phyloP scores from a whole-genome alignment of 306 rosid genomes.

The Prosopis cineraria region DNA sequence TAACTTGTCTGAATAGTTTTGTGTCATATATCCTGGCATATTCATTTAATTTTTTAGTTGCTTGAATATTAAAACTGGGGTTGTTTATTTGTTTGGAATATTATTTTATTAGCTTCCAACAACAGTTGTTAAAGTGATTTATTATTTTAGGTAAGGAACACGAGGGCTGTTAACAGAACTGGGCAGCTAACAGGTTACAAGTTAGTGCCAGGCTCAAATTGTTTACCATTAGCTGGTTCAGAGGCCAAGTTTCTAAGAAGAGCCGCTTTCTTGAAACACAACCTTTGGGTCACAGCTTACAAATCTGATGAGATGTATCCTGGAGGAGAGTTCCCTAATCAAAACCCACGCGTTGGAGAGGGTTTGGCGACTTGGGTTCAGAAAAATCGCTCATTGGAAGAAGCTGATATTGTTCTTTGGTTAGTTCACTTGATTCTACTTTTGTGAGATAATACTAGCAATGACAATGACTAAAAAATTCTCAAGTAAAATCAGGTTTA shows the following conservation, averaged over 20 bases:
- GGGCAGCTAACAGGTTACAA: constrained; percentile 79
- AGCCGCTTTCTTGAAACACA: constrained; percentile 83
- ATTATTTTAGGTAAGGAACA: constrained; percentile 67
- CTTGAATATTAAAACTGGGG: not conserved
- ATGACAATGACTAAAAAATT: not conserved
- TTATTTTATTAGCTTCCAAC: not conserved
- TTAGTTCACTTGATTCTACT: constrained; percentile 40
- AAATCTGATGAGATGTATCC: constrained; percentile 68
- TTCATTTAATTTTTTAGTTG: not conserved
- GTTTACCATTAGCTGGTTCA: constrained; percentile 78
- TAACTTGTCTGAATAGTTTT: not conserved
- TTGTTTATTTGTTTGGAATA: constrained; percentile 24
- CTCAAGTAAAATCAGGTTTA: not conserved
- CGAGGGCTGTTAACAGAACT: constrained; percentile 73
- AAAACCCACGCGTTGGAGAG: constrained; percentile 80
- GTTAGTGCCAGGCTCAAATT: constrained; percentile 85
- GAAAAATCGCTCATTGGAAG: constrained; percentile 71
- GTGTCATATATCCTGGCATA: constrained; percentile 13
- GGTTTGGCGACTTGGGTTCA: constrained; percentile 83
- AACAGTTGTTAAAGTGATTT: constrained; percentile 9
- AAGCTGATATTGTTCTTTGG: constrained; percentile 87
- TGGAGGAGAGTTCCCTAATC: constrained; percentile 83
- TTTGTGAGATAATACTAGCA: not conserved
- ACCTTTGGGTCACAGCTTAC: constrained; percentile 83
- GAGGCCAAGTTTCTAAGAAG: constrained; percentile 84